phyloP scores from a whole-genome alignment of 129 eudicot species.

The Pulicaria dysenterica region DNA sequence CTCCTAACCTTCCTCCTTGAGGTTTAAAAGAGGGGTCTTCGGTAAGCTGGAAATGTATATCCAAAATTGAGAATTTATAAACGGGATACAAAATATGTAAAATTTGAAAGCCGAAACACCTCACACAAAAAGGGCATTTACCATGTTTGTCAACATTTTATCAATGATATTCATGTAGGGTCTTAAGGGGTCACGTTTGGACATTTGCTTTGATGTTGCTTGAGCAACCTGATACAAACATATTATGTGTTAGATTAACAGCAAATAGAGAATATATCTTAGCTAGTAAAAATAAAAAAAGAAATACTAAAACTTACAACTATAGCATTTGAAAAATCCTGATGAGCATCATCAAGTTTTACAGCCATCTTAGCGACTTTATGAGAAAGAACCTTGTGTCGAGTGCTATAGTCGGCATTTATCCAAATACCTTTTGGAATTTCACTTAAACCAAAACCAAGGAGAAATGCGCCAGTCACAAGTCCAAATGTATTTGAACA shows the following conservation, averaged over 20 bases:
- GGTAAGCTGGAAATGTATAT: conserved; percentile 44
- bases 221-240: conserved; percentile 77
- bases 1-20: conserved; percentile 95
- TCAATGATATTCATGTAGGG: conserved; percentile 90
- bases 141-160: conserved; percentile 73
- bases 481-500: conserved; percentile 98
- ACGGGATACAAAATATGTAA: conserved; percentile 4
- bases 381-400: conserved; percentile 83
- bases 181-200: conserved; percentile 88
- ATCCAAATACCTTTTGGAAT: conserved; percentile 89
- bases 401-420: conserved; percentile 63
- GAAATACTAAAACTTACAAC: conserved; percentile 57
- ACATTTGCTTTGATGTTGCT: conserved; percentile 96
- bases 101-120: background rate
- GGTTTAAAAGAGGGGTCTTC: conserved; percentile 95
- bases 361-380: conserved; percentile 85
- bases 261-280: background rate
- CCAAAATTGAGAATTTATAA: background rate
- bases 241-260: conserved; percentile 17
- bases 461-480: conserved; percentile 93
- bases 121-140: conserved; percentile 33
- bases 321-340: conserved; percentile 84
- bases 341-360: conserved; percentile 94
- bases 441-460: conserved; percentile 93
- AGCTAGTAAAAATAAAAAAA: background rate